Conservation (phyloP, 768 basidiomycete species). For the Agaricus sinodeliciosus region DNA sequence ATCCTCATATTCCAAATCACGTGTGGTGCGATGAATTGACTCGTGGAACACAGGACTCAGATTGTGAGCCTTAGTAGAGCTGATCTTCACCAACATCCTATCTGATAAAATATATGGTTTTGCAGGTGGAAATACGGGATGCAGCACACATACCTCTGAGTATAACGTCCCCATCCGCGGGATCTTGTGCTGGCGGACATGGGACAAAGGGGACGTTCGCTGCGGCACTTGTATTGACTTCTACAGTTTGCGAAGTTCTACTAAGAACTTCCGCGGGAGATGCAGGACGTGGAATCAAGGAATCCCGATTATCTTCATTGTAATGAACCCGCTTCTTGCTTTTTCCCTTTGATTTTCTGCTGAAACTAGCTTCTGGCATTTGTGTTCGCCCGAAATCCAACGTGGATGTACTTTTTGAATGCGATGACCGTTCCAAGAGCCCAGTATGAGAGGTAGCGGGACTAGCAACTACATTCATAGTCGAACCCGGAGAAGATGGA, state of each 20-base stretch:
- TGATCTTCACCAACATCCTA: constrained; percentile 81
- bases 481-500: not conserved
- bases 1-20: constrained; percentile 53
- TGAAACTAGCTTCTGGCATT: not conserved
- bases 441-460: constrained; percentile 15
- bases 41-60: constrained; percentile 58
- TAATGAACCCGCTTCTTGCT: constrained; percentile 35
- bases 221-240: constrained; percentile 62
- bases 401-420: constrained; percentile 4
- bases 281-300: constrained; percentile 24
- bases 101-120: constrained; percentile 41
- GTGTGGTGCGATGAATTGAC: constrained; percentile 53
- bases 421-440: constrained; percentile 3
- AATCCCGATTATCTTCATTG: constrained; percentile 17
- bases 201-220: constrained; percentile 30
- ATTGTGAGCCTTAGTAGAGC: constrained; percentile 50
- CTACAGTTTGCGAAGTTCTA: constrained; percentile 47
- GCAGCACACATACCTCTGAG: constrained; percentile 55
- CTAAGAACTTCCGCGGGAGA: constrained; percentile 63
- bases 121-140: constrained; percentile 5
- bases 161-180: constrained; percentile 47
- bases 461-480: not conserved
- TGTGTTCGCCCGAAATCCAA: not conserved
- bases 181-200: constrained; percentile 17
- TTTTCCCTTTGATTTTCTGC: constrained; percentile 12